A percentile compares a stretch with the other conserved stretches of the same genome.
Conservation (phyloP, 768 basidiomycete genomes). For the Boletus vermiculosoides region DNA sequence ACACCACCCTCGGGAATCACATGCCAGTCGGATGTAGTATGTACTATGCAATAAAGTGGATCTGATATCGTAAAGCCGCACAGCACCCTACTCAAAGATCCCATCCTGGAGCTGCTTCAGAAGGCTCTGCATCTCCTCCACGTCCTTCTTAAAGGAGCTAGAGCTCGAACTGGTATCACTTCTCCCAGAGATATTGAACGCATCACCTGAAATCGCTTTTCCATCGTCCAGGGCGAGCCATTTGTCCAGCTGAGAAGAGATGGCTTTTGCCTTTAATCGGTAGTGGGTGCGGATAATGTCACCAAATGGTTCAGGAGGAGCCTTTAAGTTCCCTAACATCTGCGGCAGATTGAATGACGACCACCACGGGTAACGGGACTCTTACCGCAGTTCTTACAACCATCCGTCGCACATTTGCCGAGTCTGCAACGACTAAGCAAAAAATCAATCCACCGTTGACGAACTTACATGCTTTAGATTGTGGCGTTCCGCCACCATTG, state of each 20-base stretch:
- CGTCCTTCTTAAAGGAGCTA: conserved; percentile 65
- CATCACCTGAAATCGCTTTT: conserved; percentile 52
- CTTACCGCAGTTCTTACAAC: conserved; percentile 82
- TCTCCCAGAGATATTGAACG: conserved; percentile 41
- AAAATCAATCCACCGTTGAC: not conserved
- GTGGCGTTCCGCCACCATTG: conserved; percentile 63
- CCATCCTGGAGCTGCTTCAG: conserved; percentile 46
- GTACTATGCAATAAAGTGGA: not conserved
- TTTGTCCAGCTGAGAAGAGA: conserved; percentile 70
- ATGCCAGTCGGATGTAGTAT: conserved; percentile 6
- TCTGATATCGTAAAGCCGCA: not conserved
- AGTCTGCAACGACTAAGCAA: conserved; percentile 50
- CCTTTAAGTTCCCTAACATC: conserved; percentile 84
- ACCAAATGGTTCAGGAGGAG: conserved; percentile 80
- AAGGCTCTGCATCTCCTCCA: conserved; percentile 66
- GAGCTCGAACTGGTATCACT: conserved; percentile 44
- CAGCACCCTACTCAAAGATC: conserved; percentile 16
- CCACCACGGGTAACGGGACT: not conserved
- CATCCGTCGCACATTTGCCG: conserved; percentile 92
- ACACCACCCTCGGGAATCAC: conserved; percentile 13
- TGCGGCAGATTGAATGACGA: conserved; percentile 30
- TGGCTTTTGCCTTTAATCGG: conserved; percentile 72
- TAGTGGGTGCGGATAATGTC: conserved; percentile 92
- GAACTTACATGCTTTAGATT: conserved; percentile 71
- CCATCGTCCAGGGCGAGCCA: conserved; percentile 82